These are phyloP conservation scores for Marchantia paleacea DNA, from an alignment of 225 moss, liverwort and hornwort genomes.

Conservation along the genomic window DNA sequence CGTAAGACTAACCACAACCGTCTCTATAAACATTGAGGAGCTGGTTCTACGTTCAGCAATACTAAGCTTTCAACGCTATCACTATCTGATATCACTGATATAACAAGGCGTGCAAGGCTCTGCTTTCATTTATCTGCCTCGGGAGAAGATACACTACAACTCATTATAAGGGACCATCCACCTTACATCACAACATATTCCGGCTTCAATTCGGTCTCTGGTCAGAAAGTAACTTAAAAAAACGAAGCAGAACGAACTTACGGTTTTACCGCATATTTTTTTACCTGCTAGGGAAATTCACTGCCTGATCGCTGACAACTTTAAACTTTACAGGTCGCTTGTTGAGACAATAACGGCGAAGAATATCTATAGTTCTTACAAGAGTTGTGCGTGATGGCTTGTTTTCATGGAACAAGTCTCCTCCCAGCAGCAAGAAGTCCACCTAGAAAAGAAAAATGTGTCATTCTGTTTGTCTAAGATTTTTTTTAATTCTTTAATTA, in stretches of 20 bases:
- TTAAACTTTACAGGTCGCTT: constrained; percentile 87
- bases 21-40: not conserved
- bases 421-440: constrained; percentile 94
- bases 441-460: constrained; percentile 42
- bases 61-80: not conserved
- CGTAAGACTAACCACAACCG: not conserved
- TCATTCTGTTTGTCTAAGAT: not conserved
- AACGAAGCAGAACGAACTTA: not conserved
- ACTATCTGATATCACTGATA: not conserved
- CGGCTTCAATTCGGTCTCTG: too few species aligned
- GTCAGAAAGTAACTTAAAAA: not conserved
- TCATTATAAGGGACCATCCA: not conserved
- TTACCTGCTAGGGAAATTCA: constrained; percentile 91
- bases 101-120: not conserved
- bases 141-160: not conserved
- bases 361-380: constrained; percentile 89
- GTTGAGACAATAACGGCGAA: constrained; percentile 92
- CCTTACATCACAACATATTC: not conserved
- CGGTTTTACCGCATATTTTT: not conserved
- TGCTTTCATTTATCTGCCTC: not conserved
- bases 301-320: constrained; percentile 97
- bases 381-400: constrained; percentile 95
- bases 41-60: not conserved
- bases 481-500: not conserved
- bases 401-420: constrained; percentile 98